Evolutionary conservation across 2,329 filamentous ascomycete genomes (phyloP).

Genomic region (Pseudogymnoascus sp.): DNA sequence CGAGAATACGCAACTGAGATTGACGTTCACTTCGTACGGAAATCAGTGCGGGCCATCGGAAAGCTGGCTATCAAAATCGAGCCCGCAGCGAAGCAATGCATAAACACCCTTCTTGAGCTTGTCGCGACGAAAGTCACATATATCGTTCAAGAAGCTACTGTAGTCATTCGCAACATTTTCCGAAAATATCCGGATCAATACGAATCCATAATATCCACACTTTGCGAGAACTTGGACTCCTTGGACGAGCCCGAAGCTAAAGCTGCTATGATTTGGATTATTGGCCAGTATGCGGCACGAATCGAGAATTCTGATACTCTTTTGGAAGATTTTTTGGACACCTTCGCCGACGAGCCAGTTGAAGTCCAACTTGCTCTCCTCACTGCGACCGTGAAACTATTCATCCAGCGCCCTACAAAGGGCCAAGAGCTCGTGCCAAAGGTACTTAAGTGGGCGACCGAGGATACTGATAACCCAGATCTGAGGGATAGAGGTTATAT

Average conservation of each 20-base stretch:
- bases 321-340: constrained; percentile 89
- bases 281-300: constrained; percentile 92
- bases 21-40: constrained; percentile 96
- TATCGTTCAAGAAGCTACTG: constrained; percentile 97
- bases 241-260: constrained; percentile 97
- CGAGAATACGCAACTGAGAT: constrained; percentile 97
- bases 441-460: constrained; percentile 96
- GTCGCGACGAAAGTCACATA: constrained; percentile 98
- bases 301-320: constrained; percentile 95
- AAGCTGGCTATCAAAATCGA: constrained; percentile 99
- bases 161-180: constrained; percentile 98
- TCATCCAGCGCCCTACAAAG: constrained; percentile 93
- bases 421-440: constrained; percentile 89
- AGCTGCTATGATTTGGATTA: constrained; percentile 98
- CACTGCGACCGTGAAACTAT: constrained; percentile 94
- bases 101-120: constrained; percentile 83
- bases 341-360: constrained; percentile 88
- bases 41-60: constrained; percentile 93
- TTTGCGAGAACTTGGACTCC: constrained; percentile 94
- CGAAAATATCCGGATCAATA: constrained; percentile 98
- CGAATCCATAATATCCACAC: constrained; percentile 90
- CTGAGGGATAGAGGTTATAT: constrained; percentile 94
- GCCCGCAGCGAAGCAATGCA: constrained; percentile 81
- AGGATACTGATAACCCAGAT: constrained; percentile 98
- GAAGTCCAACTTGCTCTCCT: constrained; percentile 92